Percentiles rank a stretch among this genome's conserved stretches.
phyloP scores from a whole-genome alignment of 1,284 basidiomycete species.

The Apiotrichum gracile region DNA sequence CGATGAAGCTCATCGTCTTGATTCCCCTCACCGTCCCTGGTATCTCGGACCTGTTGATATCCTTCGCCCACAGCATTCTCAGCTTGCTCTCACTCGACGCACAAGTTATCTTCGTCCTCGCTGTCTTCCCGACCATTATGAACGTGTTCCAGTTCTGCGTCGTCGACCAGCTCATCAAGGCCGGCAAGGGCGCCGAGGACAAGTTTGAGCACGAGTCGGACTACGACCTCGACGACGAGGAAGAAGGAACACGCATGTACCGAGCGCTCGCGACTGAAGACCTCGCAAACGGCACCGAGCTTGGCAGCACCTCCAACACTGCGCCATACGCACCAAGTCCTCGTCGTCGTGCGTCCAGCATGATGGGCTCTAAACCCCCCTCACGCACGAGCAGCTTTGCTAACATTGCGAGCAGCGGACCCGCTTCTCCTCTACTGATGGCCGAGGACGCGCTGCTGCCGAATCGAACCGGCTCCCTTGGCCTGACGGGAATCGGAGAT shows the following conservation, averaged over 20 bases:
- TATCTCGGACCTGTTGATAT: slow-evolving; percentile 64
- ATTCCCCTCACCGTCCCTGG: slow-evolving; percentile 56
- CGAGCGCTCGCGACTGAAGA: slow-evolving; percentile 7
- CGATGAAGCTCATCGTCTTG: slow-evolving; percentile 88
- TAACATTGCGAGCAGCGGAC: background rate
- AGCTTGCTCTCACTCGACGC: slow-evolving; percentile 66
- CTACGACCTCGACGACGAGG: slow-evolving; percentile 3
- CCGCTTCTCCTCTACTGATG: background rate
- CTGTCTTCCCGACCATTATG: slow-evolving; percentile 88
- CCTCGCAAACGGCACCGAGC: background rate
- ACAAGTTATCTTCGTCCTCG: slow-evolving; percentile 86
- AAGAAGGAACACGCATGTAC: slow-evolving; percentile 7
- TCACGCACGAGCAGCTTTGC: slow-evolving; percentile 2
- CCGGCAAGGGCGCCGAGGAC: slow-evolving; percentile 15
- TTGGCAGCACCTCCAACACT: background rate
- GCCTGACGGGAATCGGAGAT: background rate
- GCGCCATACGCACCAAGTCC: background rate
- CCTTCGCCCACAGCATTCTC: slow-evolving; percentile 72
- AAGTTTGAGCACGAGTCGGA: slow-evolving; percentile 1
- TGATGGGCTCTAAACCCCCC: background rate
- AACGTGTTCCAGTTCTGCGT: slow-evolving; percentile 66
- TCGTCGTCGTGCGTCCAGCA: slow-evolving; percentile 1
- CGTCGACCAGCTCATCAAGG: slow-evolving; percentile 48
- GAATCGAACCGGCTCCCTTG: background rate
- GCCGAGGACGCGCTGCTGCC: slow-evolving; percentile 1